These are phyloP conservation scores for Stachybotrys elegans DNA, from an alignment of 2,329 filamentous ascomycete species.

Conservation along the genomic window DNA sequence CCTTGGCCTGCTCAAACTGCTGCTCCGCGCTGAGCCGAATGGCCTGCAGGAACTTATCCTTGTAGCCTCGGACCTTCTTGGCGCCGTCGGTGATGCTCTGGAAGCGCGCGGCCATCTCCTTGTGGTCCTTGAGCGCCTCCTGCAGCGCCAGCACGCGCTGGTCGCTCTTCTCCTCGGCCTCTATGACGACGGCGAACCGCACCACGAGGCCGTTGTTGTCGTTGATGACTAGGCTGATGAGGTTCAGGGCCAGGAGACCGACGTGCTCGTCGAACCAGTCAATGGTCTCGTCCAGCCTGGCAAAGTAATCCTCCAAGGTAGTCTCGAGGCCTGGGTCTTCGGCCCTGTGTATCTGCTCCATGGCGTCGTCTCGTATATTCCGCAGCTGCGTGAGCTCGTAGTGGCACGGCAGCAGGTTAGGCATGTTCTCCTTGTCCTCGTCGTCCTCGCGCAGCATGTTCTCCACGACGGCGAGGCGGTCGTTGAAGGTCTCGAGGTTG, in stretches of 20 bases:
- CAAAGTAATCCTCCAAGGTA: conserved; percentile 87
- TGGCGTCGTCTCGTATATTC: conserved; percentile 92
- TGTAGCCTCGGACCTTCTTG: conserved; percentile 90
- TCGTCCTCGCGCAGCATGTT: conserved; percentile 78
- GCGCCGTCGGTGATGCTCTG: conserved; percentile 93
- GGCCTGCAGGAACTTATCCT: conserved; percentile 85
- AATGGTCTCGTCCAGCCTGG: conserved; percentile 77
- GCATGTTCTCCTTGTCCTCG: conserved; percentile 80
- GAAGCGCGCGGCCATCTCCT: conserved; percentile 88
- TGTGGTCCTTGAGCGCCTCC: conserved; percentile 91
- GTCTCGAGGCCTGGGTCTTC: conserved; percentile 69
- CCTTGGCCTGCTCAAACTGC: conserved; percentile 67
- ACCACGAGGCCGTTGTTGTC: conserved; percentile 90
- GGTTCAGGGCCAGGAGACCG: conserved; percentile 78
- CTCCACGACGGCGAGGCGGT: conserved; percentile 71
- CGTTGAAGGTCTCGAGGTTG: conserved; percentile 83
- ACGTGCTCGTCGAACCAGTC: conserved; percentile 96
- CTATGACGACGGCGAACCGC: conserved; percentile 83
- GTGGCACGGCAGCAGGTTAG: conserved; percentile 83
- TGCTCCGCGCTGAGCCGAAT: conserved; percentile 69
- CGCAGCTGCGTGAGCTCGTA: conserved; percentile 87
- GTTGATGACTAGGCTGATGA: conserved; percentile 80
- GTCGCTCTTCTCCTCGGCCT: conserved; percentile 95
- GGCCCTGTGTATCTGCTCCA: conserved; percentile 86
- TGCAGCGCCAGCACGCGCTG: conserved; percentile 85